Conservation (phyloP, 228 moss, liverwort and hornwort species). For the Sphagnum magellanicum region DNA sequence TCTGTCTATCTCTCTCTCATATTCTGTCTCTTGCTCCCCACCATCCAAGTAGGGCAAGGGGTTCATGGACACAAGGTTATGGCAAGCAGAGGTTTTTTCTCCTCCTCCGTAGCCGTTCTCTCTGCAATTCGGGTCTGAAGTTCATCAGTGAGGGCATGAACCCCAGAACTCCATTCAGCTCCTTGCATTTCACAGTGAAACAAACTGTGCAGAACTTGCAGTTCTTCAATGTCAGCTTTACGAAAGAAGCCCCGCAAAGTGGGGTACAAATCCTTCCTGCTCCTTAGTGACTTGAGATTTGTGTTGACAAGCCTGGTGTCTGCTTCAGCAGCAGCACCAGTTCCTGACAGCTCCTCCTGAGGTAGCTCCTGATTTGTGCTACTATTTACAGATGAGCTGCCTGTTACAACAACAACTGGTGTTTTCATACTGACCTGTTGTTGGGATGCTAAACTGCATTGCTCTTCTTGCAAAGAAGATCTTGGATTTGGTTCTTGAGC, state of each 20-base stretch:
- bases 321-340: constrained; percentile 12
- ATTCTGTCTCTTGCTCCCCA: too few relatives aligned
- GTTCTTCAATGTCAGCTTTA: constrained; percentile 51
- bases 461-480: constrained; percentile 9
- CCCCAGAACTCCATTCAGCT: constrained; percentile 64
- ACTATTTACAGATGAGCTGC: constrained; percentile 34
- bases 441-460: background rate
- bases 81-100: too few relatives aligned
- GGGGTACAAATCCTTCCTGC: constrained; percentile 25
- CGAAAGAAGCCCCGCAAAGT: constrained; percentile 63
- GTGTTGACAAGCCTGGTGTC: constrained; percentile 19
- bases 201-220: constrained; percentile 55
- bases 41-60: too few relatives aligned
- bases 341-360: constrained; percentile 6
- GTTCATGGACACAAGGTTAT: too few relatives aligned
- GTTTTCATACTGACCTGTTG: constrained; percentile 23
- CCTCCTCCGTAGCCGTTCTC: too few relatives aligned
- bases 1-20: too few relatives aligned
- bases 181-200: constrained; percentile 54
- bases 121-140: constrained; percentile 28
- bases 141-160: constrained; percentile 58
- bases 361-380: constrained; percentile 16
- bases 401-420: background rate
- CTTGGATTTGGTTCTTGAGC: constrained; percentile 12
- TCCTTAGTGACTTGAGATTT: constrained; percentile 1